Evolutionary conservation across 1,139 yeast genomes (phyloP), one percentile per base, ranked within the genome.

Genomic region (Debaryomyces subglobosus): DNA sequence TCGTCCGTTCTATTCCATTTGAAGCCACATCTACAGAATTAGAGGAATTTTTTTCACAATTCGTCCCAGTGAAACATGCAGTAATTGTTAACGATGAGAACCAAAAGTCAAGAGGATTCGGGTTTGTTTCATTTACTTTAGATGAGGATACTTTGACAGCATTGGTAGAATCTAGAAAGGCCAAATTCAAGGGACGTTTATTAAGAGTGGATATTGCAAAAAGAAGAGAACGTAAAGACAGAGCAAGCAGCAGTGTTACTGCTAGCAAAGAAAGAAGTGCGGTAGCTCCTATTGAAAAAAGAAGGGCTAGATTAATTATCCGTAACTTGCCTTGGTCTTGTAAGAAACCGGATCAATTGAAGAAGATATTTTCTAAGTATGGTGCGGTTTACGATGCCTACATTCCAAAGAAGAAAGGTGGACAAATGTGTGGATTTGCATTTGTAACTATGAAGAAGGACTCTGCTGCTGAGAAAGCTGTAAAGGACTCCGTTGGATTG

Each of bases 301-400:
- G 95, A 67, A 79, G 85, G 59, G 94, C 97, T 3, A 82, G 97
- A 59, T 74, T 94, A 52, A 92, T 94, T 59, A 77, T 94, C 43
- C 81, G 99, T 64, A 94, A 94, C 65, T 79, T 94, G 66, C 99
- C 99, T 18, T 94, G 99, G 99, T 86, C 97, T 8, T 85, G 95
- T 44, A 84, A 94, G 65, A 85, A 86, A 53, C 86, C 96, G 4
- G 82, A 81, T 9, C 82, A 80, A 47, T 74, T 94, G 61, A 84
- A 81, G 63, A 85, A 85, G 58, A 63, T 85, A 9, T 95, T 94
- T 61, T 72, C 79, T 50, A 85, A 83, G 62, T 94, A 74, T 63
- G 99, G 99, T 45, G 86, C 89, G 41, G 97, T 94, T 25, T 83
- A 82, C 42, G 97, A 92, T 64, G 96, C 95, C 0, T 83, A 85